Evolutionary conservation across 148 eudicot species (phyloP), one percentile per base, ranked within the genome.

Genomic region (Euryodendron excelsum): DNA sequence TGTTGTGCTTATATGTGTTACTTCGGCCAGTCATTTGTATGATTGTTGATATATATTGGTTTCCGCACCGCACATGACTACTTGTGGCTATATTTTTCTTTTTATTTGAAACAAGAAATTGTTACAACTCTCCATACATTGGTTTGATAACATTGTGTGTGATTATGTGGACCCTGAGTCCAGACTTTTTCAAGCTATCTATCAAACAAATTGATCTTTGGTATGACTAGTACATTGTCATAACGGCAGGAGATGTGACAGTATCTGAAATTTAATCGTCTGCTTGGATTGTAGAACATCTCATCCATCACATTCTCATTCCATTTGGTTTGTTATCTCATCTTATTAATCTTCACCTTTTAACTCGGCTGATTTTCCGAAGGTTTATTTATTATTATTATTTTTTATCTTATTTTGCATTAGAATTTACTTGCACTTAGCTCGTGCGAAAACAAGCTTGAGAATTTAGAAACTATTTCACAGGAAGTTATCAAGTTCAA

Each of bases 371-470:
- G 74, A 6, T 23, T 55, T 44, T 11, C 60, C 8, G 63, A 12
- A 45, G 33, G 21, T 75, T 56, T 31, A 45, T 41, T 27, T 53
- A 44, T 73, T 61, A 20, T n/a, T n/a, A n/a, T 31, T 75, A 61
- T 37, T 9, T 53, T 72, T 12, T 70, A 4, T 47, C 36, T 44
- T 34, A 69, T 41, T 4, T 39, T 78, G 70, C 77, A 53, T 8
- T 85, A 96, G 99, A 86, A 88, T 79, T 86, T 96, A 83, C 58
- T 88, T 80, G 95, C 97, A 58, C 92, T 93, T 66, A 93, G 95
- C 82, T 85, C 93, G 41, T 83, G 85, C 52, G 94, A 90, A 85
- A 96, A 96, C 90, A 92, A 90, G 87, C 88, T 96, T 28, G 65
- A 78, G 74, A 79, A 86, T 72, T 36, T 66, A n/a, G 93, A 92